Evolutionary conservation across 2,329 filamentous ascomycete species (phyloP).

Genomic region (Colletotrichum musae): DNA sequence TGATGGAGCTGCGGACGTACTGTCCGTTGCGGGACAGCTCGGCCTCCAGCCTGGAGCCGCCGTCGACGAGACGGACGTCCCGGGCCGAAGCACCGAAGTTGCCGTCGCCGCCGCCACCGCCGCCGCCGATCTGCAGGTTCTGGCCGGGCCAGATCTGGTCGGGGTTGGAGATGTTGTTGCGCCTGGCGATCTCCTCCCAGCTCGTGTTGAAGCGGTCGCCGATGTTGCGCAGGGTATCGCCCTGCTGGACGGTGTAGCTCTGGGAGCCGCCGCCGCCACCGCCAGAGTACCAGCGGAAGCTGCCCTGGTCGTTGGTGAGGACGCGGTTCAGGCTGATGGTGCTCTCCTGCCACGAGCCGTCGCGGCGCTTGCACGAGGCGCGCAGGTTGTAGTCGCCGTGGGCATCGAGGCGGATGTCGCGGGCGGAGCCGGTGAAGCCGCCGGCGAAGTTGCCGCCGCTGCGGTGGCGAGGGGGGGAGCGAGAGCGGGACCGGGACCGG

Average conservation of each 20-base stretch:
- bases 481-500: too few relatives aligned
- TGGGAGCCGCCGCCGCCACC: conserved; percentile 44
- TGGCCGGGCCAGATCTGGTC: conserved; percentile 61
- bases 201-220: conserved; percentile 49
- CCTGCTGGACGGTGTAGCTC: conserved; percentile 55
- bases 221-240: conserved; percentile 58
- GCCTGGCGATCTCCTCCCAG: conserved; percentile 56
- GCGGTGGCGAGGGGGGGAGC: conserved; percentile 33
- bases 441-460: conserved; percentile 50
- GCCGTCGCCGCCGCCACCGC: conserved; percentile 43
- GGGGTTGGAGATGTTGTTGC: conserved; percentile 57
- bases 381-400: conserved; percentile 52
- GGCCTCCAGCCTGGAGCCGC: conserved; percentile 52
- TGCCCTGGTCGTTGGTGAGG: conserved; percentile 54
- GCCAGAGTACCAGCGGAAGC: conserved; percentile 53
- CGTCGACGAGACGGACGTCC: conserved; percentile 54
- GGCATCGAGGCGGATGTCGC: conserved; percentile 52
- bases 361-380: conserved; percentile 51
- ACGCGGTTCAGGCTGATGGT: conserved; percentile 53
- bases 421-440: conserved; percentile 48
- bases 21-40: conserved; percentile 50
- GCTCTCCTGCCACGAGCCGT: conserved; percentile 52
- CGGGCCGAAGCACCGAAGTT: conserved; percentile 54
- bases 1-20: conserved; percentile 50
- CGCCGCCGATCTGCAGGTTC: conserved; percentile 50